Conservation (phyloP, 345 rosid species). For the Brassica nigra region DNA sequence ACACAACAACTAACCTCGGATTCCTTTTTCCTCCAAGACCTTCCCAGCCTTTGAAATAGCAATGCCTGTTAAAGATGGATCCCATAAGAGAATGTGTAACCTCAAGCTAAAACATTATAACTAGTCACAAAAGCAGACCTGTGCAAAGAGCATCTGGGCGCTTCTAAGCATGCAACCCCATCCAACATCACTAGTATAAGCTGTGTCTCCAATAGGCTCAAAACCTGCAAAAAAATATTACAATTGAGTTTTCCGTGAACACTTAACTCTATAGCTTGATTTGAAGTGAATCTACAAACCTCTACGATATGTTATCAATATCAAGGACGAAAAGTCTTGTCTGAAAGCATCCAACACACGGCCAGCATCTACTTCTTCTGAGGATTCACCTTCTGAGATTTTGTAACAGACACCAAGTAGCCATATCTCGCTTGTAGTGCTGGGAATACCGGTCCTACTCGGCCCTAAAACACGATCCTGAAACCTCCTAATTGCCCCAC, state of each 20-base stretch:
- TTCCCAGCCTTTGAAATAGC: slow-evolving; percentile 28
- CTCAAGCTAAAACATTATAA: background rate
- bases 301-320: slow-evolving; percentile 81
- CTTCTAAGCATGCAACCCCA: slow-evolving; percentile 99
- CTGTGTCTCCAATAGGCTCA: slow-evolving; percentile 69
- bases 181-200: slow-evolving; percentile 67
- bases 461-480: slow-evolving; percentile 87
- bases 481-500: slow-evolving; percentile 87
- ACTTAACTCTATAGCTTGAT: slow-evolving; percentile 7
- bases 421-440: slow-evolving; percentile 78
- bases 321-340: slow-evolving; percentile 73
- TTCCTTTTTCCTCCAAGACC: background rate
- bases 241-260: slow-evolving; percentile 20
- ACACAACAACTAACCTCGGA: background rate
- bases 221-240: slow-evolving; percentile 58
- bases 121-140: slow-evolving; percentile 46
- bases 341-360: slow-evolving; percentile 57
- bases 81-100: background rate
- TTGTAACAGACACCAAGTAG: slow-evolving; percentile 76
- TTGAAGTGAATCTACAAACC: slow-evolving; percentile 49
- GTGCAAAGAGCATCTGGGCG: slow-evolving; percentile 96
- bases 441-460: slow-evolving; percentile 63
- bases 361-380: slow-evolving; percentile 47
- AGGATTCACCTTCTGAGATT: slow-evolving; percentile 53
- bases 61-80: slow-evolving; percentile 62